These are phyloP conservation scores for Geotrichum carabidarum DNA, from an alignment of 1,139 yeast genomes.

Conservation along the genomic window DNA sequence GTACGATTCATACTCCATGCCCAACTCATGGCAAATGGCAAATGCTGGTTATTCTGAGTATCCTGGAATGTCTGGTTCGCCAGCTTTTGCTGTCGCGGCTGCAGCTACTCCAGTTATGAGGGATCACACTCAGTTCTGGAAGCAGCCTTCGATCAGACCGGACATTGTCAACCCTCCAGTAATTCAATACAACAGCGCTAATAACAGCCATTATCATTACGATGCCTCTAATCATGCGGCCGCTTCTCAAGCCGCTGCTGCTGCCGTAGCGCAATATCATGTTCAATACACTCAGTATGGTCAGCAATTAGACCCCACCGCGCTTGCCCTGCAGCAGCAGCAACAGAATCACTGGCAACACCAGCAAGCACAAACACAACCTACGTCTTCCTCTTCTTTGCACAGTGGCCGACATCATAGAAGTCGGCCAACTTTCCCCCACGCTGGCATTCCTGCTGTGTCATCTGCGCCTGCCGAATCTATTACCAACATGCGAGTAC, in stretches of 20 bases:
- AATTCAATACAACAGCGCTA: not conserved
- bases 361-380: not conserved
- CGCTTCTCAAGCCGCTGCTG: conserved; percentile 1
- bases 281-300: conserved; percentile 4
- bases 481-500: not conserved
- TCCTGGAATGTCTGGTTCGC: not conserved
- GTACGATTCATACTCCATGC: conserved; percentile 2
- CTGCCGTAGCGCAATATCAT: conserved; percentile 5
- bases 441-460: conserved; percentile 8
- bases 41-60: not conserved
- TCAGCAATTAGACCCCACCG: conserved; percentile 6
- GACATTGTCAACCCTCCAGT: conserved; percentile 1
- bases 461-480: not conserved
- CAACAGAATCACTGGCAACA: conserved; percentile 10
- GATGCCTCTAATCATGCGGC: conserved; percentile 1
- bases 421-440: conserved; percentile 1
- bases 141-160: conserved; percentile 4
- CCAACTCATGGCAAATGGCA: conserved; percentile 5
- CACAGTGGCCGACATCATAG: conserved; percentile 4
- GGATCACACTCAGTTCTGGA: conserved; percentile 7
- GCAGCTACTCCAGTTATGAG: conserved; percentile 8
- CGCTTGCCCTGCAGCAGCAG: conserved; percentile 7
- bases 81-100: conserved; percentile 3
- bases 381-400: not conserved
- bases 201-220: not conserved